These are phyloP conservation scores for Trichoderma gracile DNA, from an alignment of 2,329 filamentous ascomycete genomes.

Conservation along the genomic window DNA sequence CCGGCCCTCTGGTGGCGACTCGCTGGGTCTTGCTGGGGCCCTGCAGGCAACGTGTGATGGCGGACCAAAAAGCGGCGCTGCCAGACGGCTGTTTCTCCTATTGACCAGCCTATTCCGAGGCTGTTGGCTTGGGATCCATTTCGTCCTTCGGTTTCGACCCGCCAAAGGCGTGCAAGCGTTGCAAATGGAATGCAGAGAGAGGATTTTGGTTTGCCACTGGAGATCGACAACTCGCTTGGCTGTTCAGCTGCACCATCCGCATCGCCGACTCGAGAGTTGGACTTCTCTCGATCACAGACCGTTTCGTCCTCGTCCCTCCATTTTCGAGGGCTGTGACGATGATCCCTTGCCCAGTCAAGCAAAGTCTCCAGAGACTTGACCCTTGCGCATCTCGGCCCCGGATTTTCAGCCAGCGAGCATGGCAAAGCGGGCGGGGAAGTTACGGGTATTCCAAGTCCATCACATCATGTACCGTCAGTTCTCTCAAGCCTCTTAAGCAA, in stretches of 20 bases:
- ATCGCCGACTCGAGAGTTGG: background rate
- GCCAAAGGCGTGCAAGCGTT: background rate
- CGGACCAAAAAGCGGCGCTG: background rate
- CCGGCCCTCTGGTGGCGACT: slow-evolving; percentile 4
- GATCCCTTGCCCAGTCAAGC: background rate
- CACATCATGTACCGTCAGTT: background rate
- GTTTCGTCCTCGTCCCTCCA: no score
- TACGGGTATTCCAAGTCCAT: background rate
- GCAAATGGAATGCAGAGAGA: no score
- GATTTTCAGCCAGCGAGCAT: slow-evolving; percentile 16
- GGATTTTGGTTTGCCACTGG: background rate
- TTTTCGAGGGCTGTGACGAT: background rate
- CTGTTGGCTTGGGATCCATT: no score
- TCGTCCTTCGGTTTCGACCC: background rate
- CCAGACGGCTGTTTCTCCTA: slow-evolving; percentile 4
- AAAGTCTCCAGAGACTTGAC: background rate
- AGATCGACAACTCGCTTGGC: slow-evolving; percentile 5
- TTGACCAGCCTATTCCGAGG: slow-evolving; percentile 1
- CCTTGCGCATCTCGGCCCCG: slow-evolving; percentile 19
- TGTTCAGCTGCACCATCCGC: background rate
- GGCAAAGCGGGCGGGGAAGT: slow-evolving; percentile 4
- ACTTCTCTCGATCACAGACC: no score
- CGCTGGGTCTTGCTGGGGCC: background rate
- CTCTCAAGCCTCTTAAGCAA: background rate
- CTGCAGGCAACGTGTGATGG: slow-evolving; percentile 21